phyloP scores from a whole-genome alignment of 176 grass and related monocot species.

The Oryza meridionalis region DNA sequence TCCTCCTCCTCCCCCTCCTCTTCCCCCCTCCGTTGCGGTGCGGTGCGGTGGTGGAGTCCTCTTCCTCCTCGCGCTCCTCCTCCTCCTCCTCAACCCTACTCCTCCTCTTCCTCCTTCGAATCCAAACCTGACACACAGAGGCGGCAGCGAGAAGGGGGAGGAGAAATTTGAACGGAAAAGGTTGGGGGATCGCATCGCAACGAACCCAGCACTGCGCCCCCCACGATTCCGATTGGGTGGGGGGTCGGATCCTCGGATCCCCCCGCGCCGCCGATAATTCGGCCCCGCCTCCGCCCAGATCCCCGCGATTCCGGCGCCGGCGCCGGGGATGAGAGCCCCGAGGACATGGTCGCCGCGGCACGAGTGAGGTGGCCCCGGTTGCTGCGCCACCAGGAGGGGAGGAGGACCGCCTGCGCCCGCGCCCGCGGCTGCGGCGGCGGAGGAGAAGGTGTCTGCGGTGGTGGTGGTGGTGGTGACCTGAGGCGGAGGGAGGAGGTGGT shows the following conservation, averaged over 20 bases:
- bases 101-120: slow-evolving; percentile 37
- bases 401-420: not conserved
- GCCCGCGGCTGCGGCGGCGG: not conserved
- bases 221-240: slow-evolving; percentile 35
- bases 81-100: slow-evolving; percentile 35
- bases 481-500: not conserved
- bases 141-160: not conserved
- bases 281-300: slow-evolving; percentile 37
- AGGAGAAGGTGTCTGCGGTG: not conserved
- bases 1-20: slow-evolving; percentile 31
- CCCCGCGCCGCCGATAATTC: slow-evolving; percentile 38
- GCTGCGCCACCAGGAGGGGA: not conserved
- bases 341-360: slow-evolving; percentile 27
- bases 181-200: slow-evolving; percentile 14
- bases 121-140: slow-evolving; percentile 23
- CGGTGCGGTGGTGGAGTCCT: slow-evolving; percentile 40
- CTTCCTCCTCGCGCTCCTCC: not conserved
- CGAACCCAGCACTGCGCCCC: not conserved
- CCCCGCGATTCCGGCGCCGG: slow-evolving; percentile 52
- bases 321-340: slow-evolving; percentile 44
- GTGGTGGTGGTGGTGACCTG: not conserved
- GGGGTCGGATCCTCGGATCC: slow-evolving; percentile 35
- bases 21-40: not conserved
- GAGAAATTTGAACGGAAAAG: not conserved
- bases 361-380: slow-evolving; percentile 27